Conservation (phyloP, 257 asterid species). For the Dorcoceras hygrometricum region DNA sequence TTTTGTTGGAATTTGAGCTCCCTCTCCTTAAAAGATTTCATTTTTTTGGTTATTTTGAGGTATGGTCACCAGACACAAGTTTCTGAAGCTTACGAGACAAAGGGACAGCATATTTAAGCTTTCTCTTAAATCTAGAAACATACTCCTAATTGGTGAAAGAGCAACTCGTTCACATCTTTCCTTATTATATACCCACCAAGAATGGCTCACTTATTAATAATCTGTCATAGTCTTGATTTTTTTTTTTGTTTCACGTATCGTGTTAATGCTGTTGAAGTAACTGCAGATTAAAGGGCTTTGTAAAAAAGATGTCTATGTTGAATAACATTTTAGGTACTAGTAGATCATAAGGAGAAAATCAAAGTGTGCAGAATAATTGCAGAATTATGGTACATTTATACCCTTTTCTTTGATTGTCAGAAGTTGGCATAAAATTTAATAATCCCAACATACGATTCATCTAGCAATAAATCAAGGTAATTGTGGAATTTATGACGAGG, state of each 20-base stretch:
- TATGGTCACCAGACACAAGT: slow-evolving; percentile 43
- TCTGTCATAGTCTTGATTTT: not conserved
- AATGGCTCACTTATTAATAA: slow-evolving; percentile 21
- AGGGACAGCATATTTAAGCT: slow-evolving; percentile 34
- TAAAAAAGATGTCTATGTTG: not conserved
- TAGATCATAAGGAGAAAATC: not conserved
- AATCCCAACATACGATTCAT: slow-evolving; percentile 12
- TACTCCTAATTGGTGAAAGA: slow-evolving; percentile 12
- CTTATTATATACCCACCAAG: slow-evolving; percentile 25
- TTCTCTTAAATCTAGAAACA: slow-evolving; percentile 51
- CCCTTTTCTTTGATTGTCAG: slow-evolving; percentile 19
- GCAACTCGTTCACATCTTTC: slow-evolving; percentile 34
- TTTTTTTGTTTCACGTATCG: slow-evolving; percentile 1
- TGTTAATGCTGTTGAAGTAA: not conserved
- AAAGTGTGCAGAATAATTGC: slow-evolving; percentile 24
- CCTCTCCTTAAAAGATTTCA: not conserved
- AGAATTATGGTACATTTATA: slow-evolving; percentile 22
- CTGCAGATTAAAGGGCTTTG: not conserved
- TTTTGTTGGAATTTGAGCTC: slow-evolving; percentile 1
- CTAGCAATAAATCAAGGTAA: slow-evolving; percentile 20
- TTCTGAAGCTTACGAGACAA: slow-evolving; percentile 32
- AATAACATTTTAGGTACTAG: slow-evolving; percentile 9
- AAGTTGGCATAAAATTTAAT: slow-evolving; percentile 18
- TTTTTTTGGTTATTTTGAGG: slow-evolving; percentile 20
- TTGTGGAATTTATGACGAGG: slow-evolving; percentile 17